These are phyloP conservation scores for Chondrostereum purpureum DNA, from an alignment of 1,284 basidiomycete species.

Conservation along the genomic window DNA sequence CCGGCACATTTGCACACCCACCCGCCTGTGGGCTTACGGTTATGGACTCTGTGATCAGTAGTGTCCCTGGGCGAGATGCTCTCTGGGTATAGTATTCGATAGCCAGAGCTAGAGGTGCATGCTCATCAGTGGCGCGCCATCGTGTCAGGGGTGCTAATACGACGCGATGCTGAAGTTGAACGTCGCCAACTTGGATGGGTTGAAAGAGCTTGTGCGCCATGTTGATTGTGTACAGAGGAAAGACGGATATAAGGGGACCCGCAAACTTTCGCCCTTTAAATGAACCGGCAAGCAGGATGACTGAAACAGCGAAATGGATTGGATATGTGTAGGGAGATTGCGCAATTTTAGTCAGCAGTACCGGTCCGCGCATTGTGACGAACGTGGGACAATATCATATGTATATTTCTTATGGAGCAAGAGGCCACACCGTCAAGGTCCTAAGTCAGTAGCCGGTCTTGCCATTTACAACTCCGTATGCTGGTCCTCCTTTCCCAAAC, in stretches of 20 bases:
- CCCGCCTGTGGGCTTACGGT: slow-evolving; percentile 24
- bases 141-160: slow-evolving; percentile 23
- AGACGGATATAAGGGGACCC: too few relatives aligned
- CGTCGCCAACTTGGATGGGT: slow-evolving; percentile 17
- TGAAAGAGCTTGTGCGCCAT: slow-evolving; percentile 18
- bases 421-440: too few relatives aligned
- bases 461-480: background rate
- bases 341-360: too few relatives aligned
- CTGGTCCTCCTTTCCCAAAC: slow-evolving; percentile 1
- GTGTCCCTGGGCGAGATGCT: slow-evolving; percentile 24
- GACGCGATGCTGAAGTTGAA: slow-evolving; percentile 20
- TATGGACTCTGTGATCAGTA: slow-evolving; percentile 32
- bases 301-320: too few relatives aligned
- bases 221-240: too few relatives aligned
- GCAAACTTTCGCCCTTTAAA: too few relatives aligned
- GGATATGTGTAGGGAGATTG: too few relatives aligned
- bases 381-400: too few relatives aligned
- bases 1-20: slow-evolving; percentile 25
- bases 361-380: too few relatives aligned
- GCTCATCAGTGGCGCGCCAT: slow-evolving; percentile 14
- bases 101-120: slow-evolving; percentile 22
- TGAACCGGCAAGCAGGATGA: too few relatives aligned
- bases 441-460: slow-evolving; percentile 1
- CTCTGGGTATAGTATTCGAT: slow-evolving; percentile 31
- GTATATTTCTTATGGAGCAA: too few relatives aligned